phyloP scores from a whole-genome alignment of 2,329 filamentous ascomycete species.

The Botrytis deweyae region DNA sequence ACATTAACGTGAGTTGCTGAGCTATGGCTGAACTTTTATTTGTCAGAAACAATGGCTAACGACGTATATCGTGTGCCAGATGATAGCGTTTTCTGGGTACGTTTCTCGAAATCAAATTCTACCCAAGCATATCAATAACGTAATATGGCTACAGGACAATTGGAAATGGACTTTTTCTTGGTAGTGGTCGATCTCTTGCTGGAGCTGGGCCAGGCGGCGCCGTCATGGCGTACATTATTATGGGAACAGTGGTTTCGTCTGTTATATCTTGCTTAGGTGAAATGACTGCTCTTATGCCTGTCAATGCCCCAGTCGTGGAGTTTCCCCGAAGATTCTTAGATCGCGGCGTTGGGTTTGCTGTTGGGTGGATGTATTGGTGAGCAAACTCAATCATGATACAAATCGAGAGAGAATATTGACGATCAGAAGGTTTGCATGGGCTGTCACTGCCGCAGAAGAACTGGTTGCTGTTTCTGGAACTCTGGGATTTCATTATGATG shows the following conservation, averaged over 20 bases:
- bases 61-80: slow-evolving; percentile 34
- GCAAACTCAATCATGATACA: not conserved
- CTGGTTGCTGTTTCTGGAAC: slow-evolving; percentile 41
- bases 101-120: slow-evolving; percentile 23
- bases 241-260: slow-evolving; percentile 46
- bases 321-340: slow-evolving; percentile 43
- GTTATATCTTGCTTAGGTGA: slow-evolving; percentile 46
- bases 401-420: not conserved
- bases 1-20: slow-evolving; percentile 41
- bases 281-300: slow-evolving; percentile 44
- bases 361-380: slow-evolving; percentile 45
- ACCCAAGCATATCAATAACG: slow-evolving; percentile 15
- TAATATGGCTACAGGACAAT: slow-evolving; percentile 39
- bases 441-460: slow-evolving; percentile 42
- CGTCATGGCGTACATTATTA: slow-evolving; percentile 44
- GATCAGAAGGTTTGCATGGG: slow-evolving; percentile 42
- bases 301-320: slow-evolving; percentile 44
- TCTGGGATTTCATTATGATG: slow-evolving; percentile 42
- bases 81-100: slow-evolving; percentile 48
- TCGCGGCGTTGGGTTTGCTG: slow-evolving; percentile 42
- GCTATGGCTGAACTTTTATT: not conserved
- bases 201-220: slow-evolving; percentile 45
- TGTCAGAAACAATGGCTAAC: slow-evolving; percentile 20
- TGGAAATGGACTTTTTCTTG: slow-evolving; percentile 46
- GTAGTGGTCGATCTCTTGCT: slow-evolving; percentile 43